Evolutionary conservation across 2,329 filamentous ascomycete genomes (phyloP).

Genomic region (Rhexocercosporidium sp.): DNA sequence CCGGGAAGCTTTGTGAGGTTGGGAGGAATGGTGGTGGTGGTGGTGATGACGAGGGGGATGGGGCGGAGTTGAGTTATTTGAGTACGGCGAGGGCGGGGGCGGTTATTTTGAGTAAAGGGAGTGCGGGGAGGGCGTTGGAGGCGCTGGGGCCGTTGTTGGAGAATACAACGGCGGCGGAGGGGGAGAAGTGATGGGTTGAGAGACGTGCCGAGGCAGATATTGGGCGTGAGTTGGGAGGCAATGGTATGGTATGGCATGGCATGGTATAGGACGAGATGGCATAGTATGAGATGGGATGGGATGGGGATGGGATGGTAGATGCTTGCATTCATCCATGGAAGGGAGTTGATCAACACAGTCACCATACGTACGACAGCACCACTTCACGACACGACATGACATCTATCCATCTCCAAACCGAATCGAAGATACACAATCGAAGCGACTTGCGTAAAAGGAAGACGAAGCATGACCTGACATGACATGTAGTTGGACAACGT

Average conservation of each 20-base stretch:
- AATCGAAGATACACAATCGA: no score
- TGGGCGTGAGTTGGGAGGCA: background rate
- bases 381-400: no score
- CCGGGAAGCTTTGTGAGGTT: conserved; percentile 64
- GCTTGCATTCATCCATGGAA: background rate
- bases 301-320: background rate
- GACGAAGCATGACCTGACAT: background rate
- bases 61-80: conserved; percentile 80
- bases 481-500: background rate
- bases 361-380: no score
- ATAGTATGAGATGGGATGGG: no score
- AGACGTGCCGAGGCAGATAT: no score
- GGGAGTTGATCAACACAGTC: background rate
- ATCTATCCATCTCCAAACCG: no score
- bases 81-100: conserved; percentile 88
- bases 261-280: background rate
- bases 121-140: conserved; percentile 74
- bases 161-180: conserved; percentile 7
- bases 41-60: conserved; percentile 42
- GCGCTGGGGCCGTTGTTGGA: conserved; percentile 60
- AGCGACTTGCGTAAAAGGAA: no score
- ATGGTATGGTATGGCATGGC: background rate
- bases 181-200: background rate
- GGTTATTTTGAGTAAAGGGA: conserved; percentile 80
- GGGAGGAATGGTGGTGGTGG: conserved; percentile 64